phyloP scores from a whole-genome alignment of 768 basidiomycete genomes.

The Russula compacta region DNA sequence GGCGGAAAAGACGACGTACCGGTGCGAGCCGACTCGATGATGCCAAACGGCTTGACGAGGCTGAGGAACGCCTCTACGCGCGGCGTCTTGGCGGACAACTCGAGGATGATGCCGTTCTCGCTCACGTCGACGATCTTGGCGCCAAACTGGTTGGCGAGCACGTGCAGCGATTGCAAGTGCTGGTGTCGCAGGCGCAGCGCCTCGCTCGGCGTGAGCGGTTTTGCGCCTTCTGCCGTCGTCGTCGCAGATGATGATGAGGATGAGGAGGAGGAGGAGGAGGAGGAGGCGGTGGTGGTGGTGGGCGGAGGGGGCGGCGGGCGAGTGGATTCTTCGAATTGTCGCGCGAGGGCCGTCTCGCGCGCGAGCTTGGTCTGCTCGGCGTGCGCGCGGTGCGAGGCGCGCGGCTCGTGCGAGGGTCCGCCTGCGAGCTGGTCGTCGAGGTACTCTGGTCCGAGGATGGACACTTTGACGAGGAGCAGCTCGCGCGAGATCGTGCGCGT shows the following conservation, averaged over 20 bases:
- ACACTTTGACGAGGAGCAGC: constrained; percentile 90
- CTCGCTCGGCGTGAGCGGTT: constrained; percentile 52
- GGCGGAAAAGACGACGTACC: constrained; percentile 39
- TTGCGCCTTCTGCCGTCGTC: background rate
- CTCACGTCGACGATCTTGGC: constrained; percentile 92
- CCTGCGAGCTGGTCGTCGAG: constrained; percentile 84
- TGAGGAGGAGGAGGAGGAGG: constrained; percentile 25
- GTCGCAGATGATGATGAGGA: constrained; percentile 14
- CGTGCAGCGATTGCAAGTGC: constrained; percentile 79
- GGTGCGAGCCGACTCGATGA: constrained; percentile 90
- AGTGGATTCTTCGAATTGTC: constrained; percentile 63
- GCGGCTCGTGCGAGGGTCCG: constrained; percentile 75
- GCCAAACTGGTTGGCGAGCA: constrained; percentile 80
- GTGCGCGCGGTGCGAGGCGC: constrained; percentile 25
- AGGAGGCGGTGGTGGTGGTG: background rate
- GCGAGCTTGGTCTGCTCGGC: constrained; percentile 45
- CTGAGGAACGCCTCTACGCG: constrained; percentile 90
- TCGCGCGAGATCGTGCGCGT: constrained; percentile 89
- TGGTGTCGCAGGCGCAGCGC: constrained; percentile 84
- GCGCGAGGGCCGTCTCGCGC: constrained; percentile 63
- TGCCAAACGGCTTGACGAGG: constrained; percentile 87
- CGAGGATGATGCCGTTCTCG: constrained; percentile 91
- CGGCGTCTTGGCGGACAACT: constrained; percentile 86
- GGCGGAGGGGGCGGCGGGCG: constrained; percentile 24
- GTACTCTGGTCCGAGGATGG: constrained; percentile 95